These are phyloP conservation scores for Ephemerocybe angulata DNA, from an alignment of 768 basidiomycete genomes.

Conservation along the genomic window DNA sequence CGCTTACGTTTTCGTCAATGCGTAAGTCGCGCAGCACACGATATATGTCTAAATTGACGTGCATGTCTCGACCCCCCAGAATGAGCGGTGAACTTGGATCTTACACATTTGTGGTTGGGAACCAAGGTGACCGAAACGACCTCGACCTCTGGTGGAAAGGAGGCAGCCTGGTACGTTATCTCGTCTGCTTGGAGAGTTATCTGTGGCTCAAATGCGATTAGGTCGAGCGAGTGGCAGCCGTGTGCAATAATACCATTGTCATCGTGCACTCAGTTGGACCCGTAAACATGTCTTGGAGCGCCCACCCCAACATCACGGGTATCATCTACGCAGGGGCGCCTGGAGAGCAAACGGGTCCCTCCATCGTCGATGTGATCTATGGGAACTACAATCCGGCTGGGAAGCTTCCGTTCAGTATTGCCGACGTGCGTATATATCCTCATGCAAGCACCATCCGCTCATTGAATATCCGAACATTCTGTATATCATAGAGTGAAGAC, in stretches of 20 bases:
- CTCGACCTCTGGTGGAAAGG: slow-evolving; percentile 57
- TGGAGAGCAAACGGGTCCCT: slow-evolving; percentile 78
- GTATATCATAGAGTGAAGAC: slow-evolving; percentile 28
- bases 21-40: slow-evolving; percentile 28
- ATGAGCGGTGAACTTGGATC: slow-evolving; percentile 51
- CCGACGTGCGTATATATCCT: slow-evolving; percentile 39
- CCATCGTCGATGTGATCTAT: slow-evolving; percentile 73
- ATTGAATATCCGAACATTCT: neutral
- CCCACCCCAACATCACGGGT: slow-evolving; percentile 68
- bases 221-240: slow-evolving; percentile 57
- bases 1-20: slow-evolving; percentile 58
- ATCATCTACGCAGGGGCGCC: slow-evolving; percentile 53
- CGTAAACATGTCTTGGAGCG: slow-evolving; percentile 68
- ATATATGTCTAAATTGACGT: slow-evolving; percentile 9
- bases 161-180: slow-evolving; percentile 37
- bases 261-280: slow-evolving; percentile 78
- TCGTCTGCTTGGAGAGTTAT: neutral
- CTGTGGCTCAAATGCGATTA: slow-evolving; percentile 29
- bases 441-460: neutral
- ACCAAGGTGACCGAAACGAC: slow-evolving; percentile 58
- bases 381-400: slow-evolving; percentile 75
- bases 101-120: slow-evolving; percentile 61
- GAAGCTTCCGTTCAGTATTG: slow-evolving; percentile 71
- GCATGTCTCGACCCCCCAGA: slow-evolving; percentile 29
- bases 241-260: slow-evolving; percentile 75